Evolutionary conservation across 768 basidiomycete genomes (phyloP), one percentile per base, ranked within the genome.

Genomic region (Chlorophyllum brunneum): DNA sequence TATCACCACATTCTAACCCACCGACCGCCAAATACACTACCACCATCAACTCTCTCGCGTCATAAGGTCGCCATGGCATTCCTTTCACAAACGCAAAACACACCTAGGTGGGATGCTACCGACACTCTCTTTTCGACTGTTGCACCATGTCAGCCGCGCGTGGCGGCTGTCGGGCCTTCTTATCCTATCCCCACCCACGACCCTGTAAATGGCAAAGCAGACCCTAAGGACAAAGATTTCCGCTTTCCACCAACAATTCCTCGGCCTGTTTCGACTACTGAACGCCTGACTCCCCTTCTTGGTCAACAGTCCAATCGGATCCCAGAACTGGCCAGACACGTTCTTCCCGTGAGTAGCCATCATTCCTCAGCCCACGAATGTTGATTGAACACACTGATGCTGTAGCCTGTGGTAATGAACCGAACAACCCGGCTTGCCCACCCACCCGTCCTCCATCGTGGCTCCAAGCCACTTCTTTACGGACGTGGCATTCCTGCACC

Each of bases 1-100:
- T 90, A 88, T 61, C 89, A 88, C 56, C 83, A 90, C 58, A 84
- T 89, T 54, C 76, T 89, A 44, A 88, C 84, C 0, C 81, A 89
- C 58, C 84, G 85, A 1, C 78, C 83, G 0, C 70, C 81, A 0
- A 63, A 75, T 0, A 68, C 71, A 47, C 69, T 74, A 0, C 70
- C 71, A 4, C 63, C 78, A 8, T 68, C 80, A 2, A 87, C 81
- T 48, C 81, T 83, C 26, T 68, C 81, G 4, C 78, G 85, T 38
- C 88, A 91, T 68, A 83, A 81, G 61, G 82, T 90, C n/a, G 83
- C 86, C 3, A 81, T 90, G 78, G 75, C 83, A 0, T 69, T 91
- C 7, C 74, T 90, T 30, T 63, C 73, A 0, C 78, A 84, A 47
- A 70, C 79, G 2, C 81, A 88, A 63, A 65, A 67, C 18, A 68